Conservation (phyloP, 2,329 filamentous ascomycete genomes). For the Fusarium annulatum region DNA sequence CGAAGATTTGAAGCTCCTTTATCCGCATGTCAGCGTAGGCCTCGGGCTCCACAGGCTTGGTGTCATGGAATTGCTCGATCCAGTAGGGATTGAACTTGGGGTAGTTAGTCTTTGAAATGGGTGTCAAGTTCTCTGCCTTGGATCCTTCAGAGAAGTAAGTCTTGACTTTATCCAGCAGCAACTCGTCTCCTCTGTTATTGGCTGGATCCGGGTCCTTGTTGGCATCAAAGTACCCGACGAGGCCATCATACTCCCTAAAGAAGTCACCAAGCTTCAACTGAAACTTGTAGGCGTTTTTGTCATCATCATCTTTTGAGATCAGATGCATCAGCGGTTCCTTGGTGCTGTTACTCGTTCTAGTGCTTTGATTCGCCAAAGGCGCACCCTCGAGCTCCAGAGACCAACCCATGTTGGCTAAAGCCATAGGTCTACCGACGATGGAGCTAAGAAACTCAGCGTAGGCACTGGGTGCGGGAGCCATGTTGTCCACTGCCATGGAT, state of each 20-base stretch:
- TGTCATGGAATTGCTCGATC: not conserved
- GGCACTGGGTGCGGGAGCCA: not conserved
- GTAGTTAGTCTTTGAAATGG: not conserved
- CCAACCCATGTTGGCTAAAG: not conserved
- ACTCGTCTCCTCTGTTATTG: not conserved
- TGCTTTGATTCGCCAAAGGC: not conserved
- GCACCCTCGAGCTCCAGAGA: not conserved
- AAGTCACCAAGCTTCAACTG: not conserved
- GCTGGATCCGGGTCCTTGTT: not conserved
- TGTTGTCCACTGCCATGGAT: accelerated
- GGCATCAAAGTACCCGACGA: not conserved
- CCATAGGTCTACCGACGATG: not conserved
- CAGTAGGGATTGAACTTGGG: not conserved
- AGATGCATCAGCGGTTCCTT: not conserved
- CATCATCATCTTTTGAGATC: accelerated
- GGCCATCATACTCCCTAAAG: not conserved
- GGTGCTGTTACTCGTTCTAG: not conserved
- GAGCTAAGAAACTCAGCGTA: not conserved
- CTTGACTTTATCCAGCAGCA: not conserved
- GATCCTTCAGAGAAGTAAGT: not conserved
- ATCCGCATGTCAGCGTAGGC: not conserved
- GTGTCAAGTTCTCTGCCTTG: not conserved
- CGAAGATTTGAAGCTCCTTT: not conserved
- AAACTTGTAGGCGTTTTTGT: not conserved
- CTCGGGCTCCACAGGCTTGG: not conserved